phyloP scores from a whole-genome alignment of 768 basidiomycete species.

The Leccinum pellstonianum region DNA sequence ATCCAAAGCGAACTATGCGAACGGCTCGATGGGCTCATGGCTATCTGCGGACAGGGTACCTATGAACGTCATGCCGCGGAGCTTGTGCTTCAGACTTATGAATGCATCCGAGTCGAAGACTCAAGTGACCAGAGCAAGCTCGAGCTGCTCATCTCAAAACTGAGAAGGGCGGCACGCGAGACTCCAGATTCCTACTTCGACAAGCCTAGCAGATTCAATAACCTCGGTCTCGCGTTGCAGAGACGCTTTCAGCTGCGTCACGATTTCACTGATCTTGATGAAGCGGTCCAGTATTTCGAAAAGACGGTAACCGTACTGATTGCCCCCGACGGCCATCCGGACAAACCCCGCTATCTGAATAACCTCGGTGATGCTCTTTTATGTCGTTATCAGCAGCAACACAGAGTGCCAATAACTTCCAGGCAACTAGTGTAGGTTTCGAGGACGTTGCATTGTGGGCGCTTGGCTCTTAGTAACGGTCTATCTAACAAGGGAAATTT shows the following conservation, averaged over 20 bases:
- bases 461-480: neutral
- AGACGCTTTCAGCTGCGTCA: neutral
- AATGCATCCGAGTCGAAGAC: neutral
- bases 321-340: neutral
- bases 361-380: neutral
- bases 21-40: neutral
- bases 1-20: neutral
- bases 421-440: neutral
- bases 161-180: neutral
- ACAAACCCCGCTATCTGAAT: neutral
- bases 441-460: neutral
- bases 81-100: conserved; percentile 5
- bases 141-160: neutral
- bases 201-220: neutral
- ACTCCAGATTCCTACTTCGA: conserved; percentile 3
- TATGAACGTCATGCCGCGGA: conserved; percentile 5
- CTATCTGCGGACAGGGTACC: neutral
- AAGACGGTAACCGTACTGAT: neutral
- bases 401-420: neutral
- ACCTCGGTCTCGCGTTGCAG: conserved; percentile 1
- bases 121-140: neutral
- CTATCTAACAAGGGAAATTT: no score
- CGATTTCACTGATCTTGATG: neutral
- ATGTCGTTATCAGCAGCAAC: neutral
- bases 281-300: neutral